Base-by-base conservation (phyloP, 2,329 filamentous ascomycete species). In the Nemania sp. region DNA sequence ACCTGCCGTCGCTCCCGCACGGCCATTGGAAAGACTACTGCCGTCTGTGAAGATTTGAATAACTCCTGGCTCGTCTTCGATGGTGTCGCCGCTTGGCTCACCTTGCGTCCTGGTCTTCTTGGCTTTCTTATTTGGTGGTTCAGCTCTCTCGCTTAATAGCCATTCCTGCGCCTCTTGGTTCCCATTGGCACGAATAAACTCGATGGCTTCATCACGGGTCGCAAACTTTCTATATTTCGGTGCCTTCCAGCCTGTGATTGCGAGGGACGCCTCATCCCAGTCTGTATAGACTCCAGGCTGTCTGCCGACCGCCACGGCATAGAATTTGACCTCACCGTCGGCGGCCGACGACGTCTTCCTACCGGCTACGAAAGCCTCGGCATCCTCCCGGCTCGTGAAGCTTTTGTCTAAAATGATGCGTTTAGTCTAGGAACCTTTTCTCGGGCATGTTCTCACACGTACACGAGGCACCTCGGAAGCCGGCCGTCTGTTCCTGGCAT, bases 331-430 rank as follows among this genome's bases (percentile, higher is more conserved):
- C 47, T 80, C 77, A 42, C 78, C 73, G 20, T 77, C 69, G 18
- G 76, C 69, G 15, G 76, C 71, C 13, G 71, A 67, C 2, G 72
- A 73, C 7, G 74, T 74, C 58, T 83, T 81, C 66, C 82, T 83
- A 48, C 90, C 90, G 1, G 83, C 85, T 25, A 91, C 81, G 72
- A 91, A 97, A 1, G 85, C 86, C 69, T 90, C 84, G n/a, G 94
- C 94, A 61, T 97, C 92, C 64, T 87, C 83, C 60, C 83, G 79
- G 0, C 83, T 86, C 10, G 81, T 77, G 72, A 97, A 97, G 1
- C 90, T 91, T 78, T 95, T 94, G 80, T 90, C 91, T 95, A 62
- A 25, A 20, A 42, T 54, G 25, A 60, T 25, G 65, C 62, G 48
- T 32, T 60, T 52, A 59, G 54, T 35, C 29, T 11, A 15, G 17